Percentiles rank a stretch among this genome's conserved stretches.
phyloP scores from a whole-genome alignment of 306 rosid genomes.

The Rubus parviflorus region DNA sequence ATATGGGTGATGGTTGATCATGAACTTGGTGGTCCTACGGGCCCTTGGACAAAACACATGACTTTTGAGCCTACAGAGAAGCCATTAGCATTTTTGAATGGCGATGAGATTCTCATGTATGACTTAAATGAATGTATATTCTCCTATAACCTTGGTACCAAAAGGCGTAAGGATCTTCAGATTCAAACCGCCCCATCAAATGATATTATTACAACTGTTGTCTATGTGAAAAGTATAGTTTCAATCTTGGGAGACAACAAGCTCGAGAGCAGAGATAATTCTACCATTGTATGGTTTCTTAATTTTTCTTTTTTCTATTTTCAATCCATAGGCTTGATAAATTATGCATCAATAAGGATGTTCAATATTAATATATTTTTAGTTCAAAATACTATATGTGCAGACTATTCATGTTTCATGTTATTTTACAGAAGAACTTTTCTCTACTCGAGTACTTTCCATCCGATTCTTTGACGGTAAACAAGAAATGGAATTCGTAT shows the following conservation, averaged over 20 bases:
- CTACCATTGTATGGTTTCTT: neutral
- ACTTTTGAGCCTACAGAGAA: neutral
- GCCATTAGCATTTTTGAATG: neutral
- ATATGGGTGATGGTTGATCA: neutral
- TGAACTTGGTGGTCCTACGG: neutral
- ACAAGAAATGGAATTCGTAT: slow-evolving; percentile 34
- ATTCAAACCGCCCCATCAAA: neutral
- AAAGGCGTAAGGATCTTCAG: neutral
- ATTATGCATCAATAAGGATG: neutral
- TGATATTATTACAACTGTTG: neutral
- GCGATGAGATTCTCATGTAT: neutral
- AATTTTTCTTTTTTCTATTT: neutral
- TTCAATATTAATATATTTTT: neutral
- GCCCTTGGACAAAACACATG: neutral
- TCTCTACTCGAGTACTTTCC: neutral
- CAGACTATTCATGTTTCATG: neutral
- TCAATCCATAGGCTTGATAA: neutral
- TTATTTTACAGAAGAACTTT: neutral
- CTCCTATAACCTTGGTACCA: neutral
- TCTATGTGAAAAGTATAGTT: neutral
- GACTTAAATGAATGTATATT: neutral
- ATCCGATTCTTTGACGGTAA: neutral
- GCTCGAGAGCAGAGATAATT: neutral
- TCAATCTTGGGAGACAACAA: neutral
- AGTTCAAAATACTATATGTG: neutral